Percentiles rank a stretch among this genome's conserved stretches.
These are phyloP conservation scores for Scheffersomyces spartinae DNA, from an alignment of 805 yeast species.

Conservation along the genomic window DNA sequence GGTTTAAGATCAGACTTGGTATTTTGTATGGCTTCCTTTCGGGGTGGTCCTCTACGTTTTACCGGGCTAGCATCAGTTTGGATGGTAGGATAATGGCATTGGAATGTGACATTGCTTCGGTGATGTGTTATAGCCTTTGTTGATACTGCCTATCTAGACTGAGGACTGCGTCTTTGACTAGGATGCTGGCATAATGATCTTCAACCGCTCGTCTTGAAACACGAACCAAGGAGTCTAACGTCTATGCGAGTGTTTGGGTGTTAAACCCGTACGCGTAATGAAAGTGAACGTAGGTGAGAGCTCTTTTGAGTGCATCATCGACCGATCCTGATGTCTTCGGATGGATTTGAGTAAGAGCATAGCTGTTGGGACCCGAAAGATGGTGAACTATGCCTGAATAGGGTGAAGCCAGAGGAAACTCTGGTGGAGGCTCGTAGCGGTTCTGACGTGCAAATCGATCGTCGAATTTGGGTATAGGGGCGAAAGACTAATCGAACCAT, in stretches of 20 bases:
- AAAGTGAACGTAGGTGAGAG: conserved; percentile 27
- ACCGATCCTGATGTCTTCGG: conserved; percentile 28
- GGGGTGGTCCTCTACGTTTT: conserved; percentile 16
- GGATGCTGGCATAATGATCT: conserved; percentile 27
- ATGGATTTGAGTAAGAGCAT: conserved; percentile 32
- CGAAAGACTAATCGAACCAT: conserved; percentile 33
- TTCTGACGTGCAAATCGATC: conserved; percentile 35
- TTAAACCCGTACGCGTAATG: conserved; percentile 29
- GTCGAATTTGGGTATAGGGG: conserved; percentile 34
- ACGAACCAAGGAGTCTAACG: conserved; percentile 33
- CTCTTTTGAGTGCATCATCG: conserved; percentile 22
- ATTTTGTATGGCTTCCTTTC: conserved; percentile 12
- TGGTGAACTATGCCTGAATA: conserved; percentile 34
- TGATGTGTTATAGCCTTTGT: conserved; percentile 19
- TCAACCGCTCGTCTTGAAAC: conserved; percentile 25
- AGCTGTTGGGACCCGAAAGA: conserved; percentile 35
- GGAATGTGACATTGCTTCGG: conserved; percentile 19
- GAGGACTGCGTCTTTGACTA: conserved; percentile 25
- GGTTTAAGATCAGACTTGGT: conserved; percentile 28
- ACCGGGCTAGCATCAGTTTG: conserved; percentile 26
- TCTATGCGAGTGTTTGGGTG: conserved; percentile 31
- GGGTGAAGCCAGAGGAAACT: conserved; percentile 35
- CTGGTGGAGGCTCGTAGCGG: conserved; percentile 36
- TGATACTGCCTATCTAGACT: conserved; percentile 11
- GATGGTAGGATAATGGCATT: conserved; percentile 19